Conservation (phyloP, 148 eudicot species). For the Salicornia ramosissima region DNA sequence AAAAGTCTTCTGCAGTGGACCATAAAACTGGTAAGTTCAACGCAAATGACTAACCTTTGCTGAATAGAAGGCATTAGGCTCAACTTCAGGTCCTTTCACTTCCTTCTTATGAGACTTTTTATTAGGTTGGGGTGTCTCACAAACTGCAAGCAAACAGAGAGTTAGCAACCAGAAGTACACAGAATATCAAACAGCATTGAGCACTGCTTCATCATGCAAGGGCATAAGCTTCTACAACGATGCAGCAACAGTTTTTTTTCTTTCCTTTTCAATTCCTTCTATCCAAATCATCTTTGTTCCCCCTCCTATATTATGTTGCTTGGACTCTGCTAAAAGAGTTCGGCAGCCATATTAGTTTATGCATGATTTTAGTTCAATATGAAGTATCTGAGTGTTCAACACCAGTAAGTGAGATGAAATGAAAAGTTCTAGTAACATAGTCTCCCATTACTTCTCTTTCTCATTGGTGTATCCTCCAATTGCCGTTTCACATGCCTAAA, state of each 20-base stretch:
- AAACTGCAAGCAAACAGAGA: conserved; percentile 41
- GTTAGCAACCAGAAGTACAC: neutral
- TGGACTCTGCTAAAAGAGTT: too few species aligned
- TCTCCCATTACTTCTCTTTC: too few species aligned
- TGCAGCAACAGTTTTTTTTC: neutral
- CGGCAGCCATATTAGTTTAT: too few species aligned
- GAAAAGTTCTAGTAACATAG: too few species aligned
- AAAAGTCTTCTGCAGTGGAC: neutral
- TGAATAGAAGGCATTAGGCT: conserved; percentile 31
- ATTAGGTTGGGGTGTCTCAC: conserved; percentile 35
- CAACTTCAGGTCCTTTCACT: conserved; percentile 25
- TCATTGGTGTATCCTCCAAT: too few species aligned
- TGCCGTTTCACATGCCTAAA: too few species aligned
- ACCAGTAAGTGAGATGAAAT: too few species aligned
- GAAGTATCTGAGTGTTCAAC: too few species aligned
- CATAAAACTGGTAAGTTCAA: neutral
- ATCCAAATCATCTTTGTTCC: too few species aligned
- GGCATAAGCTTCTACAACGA: neutral
- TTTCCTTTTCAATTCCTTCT: too few species aligned
- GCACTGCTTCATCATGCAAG: neutral
- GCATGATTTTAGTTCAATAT: too few species aligned
- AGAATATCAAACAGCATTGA: neutral
- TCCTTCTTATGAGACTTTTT: conserved; percentile 40
- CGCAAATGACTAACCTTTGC: conserved; percentile 39
- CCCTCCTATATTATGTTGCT: too few species aligned